Evolutionary conservation across 768 basidiomycete genomes (phyloP).

Genomic region (Suillus luteus): DNA sequence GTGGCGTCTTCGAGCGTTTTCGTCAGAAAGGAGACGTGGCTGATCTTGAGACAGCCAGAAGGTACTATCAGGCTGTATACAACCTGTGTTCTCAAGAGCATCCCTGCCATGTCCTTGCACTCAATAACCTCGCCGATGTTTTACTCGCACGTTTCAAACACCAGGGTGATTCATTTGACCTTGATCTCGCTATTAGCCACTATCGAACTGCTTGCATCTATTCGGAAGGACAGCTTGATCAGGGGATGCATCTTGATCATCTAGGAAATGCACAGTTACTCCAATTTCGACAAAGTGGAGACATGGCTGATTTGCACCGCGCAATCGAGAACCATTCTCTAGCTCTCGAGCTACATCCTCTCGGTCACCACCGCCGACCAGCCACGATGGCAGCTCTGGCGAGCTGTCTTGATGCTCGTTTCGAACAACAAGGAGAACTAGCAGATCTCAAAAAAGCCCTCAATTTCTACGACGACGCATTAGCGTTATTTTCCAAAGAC

Average conservation of each 20-base stretch:
- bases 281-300: constrained; percentile 16
- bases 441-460: constrained; percentile 32
- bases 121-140: constrained; percentile 31
- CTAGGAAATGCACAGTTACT: constrained; percentile 30
- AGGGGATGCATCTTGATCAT: constrained; percentile 19
- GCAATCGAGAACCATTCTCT: constrained; percentile 29
- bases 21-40: constrained; percentile 14
- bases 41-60: constrained; percentile 33
- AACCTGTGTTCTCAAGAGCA: constrained; percentile 20
- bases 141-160: constrained; percentile 31
- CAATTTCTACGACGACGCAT: constrained; percentile 29
- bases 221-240: constrained; percentile 18
- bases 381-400: constrained; percentile 26
- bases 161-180: constrained; percentile 22
- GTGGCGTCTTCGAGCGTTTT: constrained; percentile 28
- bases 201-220: constrained; percentile 24
- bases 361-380: constrained; percentile 17
- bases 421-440: constrained; percentile 24
- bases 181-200: constrained; percentile 31
- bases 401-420: constrained; percentile 29
- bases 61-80: constrained; percentile 24
- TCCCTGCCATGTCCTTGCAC: constrained; percentile 17
- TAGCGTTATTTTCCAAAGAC: constrained; percentile 19
- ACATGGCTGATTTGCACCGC: constrained; percentile 23
- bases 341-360: constrained; percentile 24